A percentile compares a stretch with the other conserved stretches of the same genome.
Evolutionary conservation across 495 filamentous ascomycete species (phyloP).

Genomic region (Tuber brumale): DNA sequence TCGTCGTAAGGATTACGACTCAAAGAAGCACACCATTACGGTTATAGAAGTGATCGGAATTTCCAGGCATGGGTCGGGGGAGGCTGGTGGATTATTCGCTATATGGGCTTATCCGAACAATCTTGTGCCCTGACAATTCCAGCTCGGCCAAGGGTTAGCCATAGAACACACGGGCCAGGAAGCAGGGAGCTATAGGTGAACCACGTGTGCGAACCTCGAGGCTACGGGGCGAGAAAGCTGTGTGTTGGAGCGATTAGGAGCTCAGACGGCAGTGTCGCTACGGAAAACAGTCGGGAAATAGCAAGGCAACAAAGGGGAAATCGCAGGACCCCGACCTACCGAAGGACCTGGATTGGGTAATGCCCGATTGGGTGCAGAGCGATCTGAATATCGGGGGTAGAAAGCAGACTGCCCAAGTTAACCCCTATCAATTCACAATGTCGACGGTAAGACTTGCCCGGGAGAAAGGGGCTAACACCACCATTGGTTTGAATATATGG

Average conservation of each 20-base stretch:
- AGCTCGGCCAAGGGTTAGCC: slow-evolving; percentile 73
- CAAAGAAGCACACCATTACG: slow-evolving; percentile 67
- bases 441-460: slow-evolving; percentile 73
- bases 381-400: slow-evolving; percentile 79
- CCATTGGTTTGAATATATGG: slow-evolving; percentile 57
- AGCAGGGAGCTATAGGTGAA: slow-evolving; percentile 78
- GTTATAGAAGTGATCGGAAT: slow-evolving; percentile 84
- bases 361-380: slow-evolving; percentile 55
- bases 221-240: slow-evolving; percentile 48
- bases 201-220: slow-evolving; percentile 67
- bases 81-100: slow-evolving; percentile 85
- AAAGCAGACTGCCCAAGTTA: slow-evolving; percentile 78
- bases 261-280: no score
- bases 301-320: slow-evolving; percentile 38
- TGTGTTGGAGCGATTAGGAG: slow-evolving; percentile 34
- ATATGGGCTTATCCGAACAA: slow-evolving; percentile 86
- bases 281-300: slow-evolving; percentile 44
- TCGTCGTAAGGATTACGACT: slow-evolving; percentile 76
- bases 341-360: slow-evolving; percentile 79
- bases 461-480: slow-evolving; percentile 65
- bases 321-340: slow-evolving; percentile 57
- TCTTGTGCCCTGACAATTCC: slow-evolving; percentile 80
- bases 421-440: slow-evolving; percentile 87
- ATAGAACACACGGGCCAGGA: slow-evolving; percentile 72
- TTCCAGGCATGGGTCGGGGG: slow-evolving; percentile 86